Evolutionary conservation across 345 rosid species (phyloP).

Genomic region (Moricandia arvensis): DNA sequence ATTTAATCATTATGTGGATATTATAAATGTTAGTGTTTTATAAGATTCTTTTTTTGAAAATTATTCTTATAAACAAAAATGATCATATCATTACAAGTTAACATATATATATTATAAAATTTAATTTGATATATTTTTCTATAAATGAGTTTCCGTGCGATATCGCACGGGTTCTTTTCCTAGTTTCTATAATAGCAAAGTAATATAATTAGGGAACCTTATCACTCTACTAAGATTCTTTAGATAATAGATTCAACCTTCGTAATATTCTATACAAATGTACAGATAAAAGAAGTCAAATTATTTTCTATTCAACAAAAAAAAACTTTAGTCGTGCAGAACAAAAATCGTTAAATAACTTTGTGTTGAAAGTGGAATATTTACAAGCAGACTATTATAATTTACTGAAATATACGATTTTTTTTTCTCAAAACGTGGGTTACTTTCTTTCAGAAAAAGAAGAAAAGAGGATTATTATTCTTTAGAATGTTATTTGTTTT

Average conservation of each 20-base stretch:
- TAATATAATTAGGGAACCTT: conserved; percentile 7
- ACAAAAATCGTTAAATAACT: not conserved
- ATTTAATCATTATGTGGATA: too few species aligned
- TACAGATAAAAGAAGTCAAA: not conserved
- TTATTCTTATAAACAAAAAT: too few species aligned
- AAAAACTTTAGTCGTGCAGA: not conserved
- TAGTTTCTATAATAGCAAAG: not conserved
- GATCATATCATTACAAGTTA: too few species aligned
- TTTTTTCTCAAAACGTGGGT: not conserved
- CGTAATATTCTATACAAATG: not conserved
- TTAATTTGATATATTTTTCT: too few species aligned
- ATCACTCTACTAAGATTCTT: conserved; percentile 14
- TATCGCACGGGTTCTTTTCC: too few species aligned
- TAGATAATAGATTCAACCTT: not conserved
- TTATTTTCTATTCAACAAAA: not conserved
- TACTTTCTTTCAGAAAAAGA: not conserved
- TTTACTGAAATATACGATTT: not conserved
- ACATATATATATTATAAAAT: too few species aligned
- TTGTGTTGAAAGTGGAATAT: not conserved
- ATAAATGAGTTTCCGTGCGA: too few species aligned
- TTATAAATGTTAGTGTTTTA: too few species aligned
- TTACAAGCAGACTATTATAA: not conserved
- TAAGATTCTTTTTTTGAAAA: too few species aligned
- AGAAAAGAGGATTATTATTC: not conserved
- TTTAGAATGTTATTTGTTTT: too few species aligned